Conservation (phyloP, 108 stramenopile genomes). For the Asterionellopsis glacialis region DNA sequence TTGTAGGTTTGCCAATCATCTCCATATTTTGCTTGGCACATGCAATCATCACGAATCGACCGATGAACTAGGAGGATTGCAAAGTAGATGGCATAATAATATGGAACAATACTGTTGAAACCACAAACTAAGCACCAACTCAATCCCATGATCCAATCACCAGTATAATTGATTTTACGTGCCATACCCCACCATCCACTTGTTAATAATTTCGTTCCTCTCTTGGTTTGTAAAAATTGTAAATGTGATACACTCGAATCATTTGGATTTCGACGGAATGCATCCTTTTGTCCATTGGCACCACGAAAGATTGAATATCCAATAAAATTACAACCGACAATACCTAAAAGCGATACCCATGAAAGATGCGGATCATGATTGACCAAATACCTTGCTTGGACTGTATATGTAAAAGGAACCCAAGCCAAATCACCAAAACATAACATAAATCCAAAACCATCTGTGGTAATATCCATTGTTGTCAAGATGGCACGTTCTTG, state of each 20-base stretch:
- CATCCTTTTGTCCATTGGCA: conserved; percentile 94
- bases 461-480: conserved; percentile 99
- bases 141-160: conserved; percentile 97
- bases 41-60: conserved; percentile 91
- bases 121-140: conserved; percentile 95
- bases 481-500: conserved; percentile 93
- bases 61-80: conserved; percentile 92
- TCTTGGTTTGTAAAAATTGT: conserved; percentile 68
- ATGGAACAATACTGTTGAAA: conserved; percentile 85
- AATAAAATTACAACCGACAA: conserved; percentile 55
- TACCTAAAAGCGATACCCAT: conserved; percentile 28
- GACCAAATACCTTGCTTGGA: conserved; percentile 91
- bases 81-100: conserved; percentile 97
- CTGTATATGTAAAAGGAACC: conserved; percentile 96
- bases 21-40: conserved; percentile 94
- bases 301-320: conserved; percentile 92
- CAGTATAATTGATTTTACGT: conserved; percentile 98
- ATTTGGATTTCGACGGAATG: conserved; percentile 87
- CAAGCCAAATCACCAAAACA: conserved; percentile 97
- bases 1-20: conserved; percentile 95
- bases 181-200: conserved; percentile 98
- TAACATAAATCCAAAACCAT: conserved; percentile 99
- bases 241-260: conserved; percentile 58
- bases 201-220: conserved; percentile 86
- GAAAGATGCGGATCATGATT: conserved; percentile 82